These are phyloP conservation scores for Pestalotiopsis sp. DNA, from an alignment of 2,329 filamentous ascomycete genomes.

Conservation along the genomic window DNA sequence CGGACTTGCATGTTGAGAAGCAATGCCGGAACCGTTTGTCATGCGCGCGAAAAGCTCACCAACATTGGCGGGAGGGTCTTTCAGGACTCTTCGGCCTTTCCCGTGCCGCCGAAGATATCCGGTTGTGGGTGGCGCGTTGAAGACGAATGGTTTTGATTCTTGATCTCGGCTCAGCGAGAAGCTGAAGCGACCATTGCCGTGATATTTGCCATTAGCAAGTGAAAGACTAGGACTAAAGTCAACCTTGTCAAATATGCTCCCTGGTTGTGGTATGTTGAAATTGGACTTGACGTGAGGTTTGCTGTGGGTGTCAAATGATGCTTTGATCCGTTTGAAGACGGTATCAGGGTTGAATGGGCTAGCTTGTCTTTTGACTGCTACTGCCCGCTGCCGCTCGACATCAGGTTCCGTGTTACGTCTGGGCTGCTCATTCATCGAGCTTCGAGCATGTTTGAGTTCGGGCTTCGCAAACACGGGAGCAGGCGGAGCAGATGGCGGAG, in stretches of 20 bases:
- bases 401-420: slow-evolving; percentile 27
- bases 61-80: slow-evolving; percentile 35
- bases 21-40: slow-evolving; percentile 32
- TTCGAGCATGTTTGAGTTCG: slow-evolving; percentile 58
- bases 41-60: slow-evolving; percentile 38
- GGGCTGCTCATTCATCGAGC: slow-evolving; percentile 46
- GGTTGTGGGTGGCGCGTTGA: slow-evolving; percentile 42
- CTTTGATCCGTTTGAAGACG: slow-evolving; percentile 58
- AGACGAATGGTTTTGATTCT: slow-evolving; percentile 30
- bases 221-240: slow-evolving; percentile 54
- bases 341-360: slow-evolving; percentile 60
- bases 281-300: slow-evolving; percentile 24
- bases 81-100: slow-evolving; percentile 39
- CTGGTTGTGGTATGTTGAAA: slow-evolving; percentile 32
- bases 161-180: slow-evolving; percentile 35
- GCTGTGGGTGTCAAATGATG: slow-evolving; percentile 39
- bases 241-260: slow-evolving; percentile 54
- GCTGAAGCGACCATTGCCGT: slow-evolving; percentile 55
- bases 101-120: slow-evolving; percentile 49
- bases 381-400: slow-evolving; percentile 27
- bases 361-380: slow-evolving; percentile 47
- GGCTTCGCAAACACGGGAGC: slow-evolving; percentile 55
- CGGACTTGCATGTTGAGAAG: slow-evolving; percentile 38
- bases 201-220: slow-evolving; percentile 58
- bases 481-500: slow-evolving; percentile 14